Conservation (phyloP, 495 filamentous ascomycete species). For the Neurospora sp. region DNA sequence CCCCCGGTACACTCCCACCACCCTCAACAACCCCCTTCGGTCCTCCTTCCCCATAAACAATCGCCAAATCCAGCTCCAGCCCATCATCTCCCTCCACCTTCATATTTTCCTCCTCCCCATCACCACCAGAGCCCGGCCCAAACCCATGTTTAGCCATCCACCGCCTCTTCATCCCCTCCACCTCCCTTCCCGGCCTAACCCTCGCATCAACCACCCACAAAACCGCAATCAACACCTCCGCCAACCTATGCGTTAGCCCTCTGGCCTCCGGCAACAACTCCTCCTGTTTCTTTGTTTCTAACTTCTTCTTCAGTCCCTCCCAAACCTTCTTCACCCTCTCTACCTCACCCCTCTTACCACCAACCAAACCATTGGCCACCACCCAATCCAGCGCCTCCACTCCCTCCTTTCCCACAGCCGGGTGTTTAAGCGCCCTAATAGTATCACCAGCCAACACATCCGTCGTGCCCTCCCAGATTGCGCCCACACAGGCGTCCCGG, state of each 20-base stretch:
- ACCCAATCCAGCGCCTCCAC: neutral
- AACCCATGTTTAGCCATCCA: slow-evolving; percentile 21
- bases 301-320: slow-evolving; percentile 9
- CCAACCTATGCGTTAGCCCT: slow-evolving; percentile 19
- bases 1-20: neutral
- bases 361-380: too few relatives aligned
- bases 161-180: slow-evolving; percentile 19
- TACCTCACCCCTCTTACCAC: too few relatives aligned
- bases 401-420: slow-evolving; percentile 26
- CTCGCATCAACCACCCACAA: slow-evolving; percentile 23
- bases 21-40: neutral
- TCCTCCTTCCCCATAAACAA: slow-evolving; percentile 11
- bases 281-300: slow-evolving; percentile 13
- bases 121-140: slow-evolving; percentile 8
- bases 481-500: slow-evolving; percentile 53
- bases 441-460: slow-evolving; percentile 57
- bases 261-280: slow-evolving; percentile 24
- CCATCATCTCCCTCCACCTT: neutral
- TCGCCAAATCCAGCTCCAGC: slow-evolving; percentile 14
- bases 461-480: slow-evolving; percentile 71
- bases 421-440: slow-evolving; percentile 44
- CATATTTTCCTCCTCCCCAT: neutral
- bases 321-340: slow-evolving; percentile 9
- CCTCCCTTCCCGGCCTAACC: slow-evolving; percentile 12
- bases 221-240: slow-evolving; percentile 25